Evolutionary conservation across 2,329 filamentous ascomycete species (phyloP), one percentile per base, ranked within the genome.

Genomic region (Colletotrichum caudatum): DNA sequence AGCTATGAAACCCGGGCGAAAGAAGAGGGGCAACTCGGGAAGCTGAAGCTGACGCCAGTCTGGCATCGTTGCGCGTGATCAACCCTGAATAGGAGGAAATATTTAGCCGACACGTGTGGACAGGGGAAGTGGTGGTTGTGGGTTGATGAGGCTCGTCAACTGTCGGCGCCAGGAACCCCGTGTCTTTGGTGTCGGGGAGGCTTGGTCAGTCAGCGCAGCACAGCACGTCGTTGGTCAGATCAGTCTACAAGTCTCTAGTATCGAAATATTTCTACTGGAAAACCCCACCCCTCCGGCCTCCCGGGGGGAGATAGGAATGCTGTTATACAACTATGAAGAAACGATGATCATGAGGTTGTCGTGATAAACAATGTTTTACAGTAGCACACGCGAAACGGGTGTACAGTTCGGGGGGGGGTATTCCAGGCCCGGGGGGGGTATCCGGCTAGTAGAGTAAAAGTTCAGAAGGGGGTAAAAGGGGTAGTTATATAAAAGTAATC

Each of bases 31-130:
- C 41, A n/a, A 44, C 12, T 71, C 48, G 67, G 56, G 33, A 35
- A 70, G 50, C 68, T 59, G 58, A 68, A 58, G 64, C 64, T 58
- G 44, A 53, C n/a, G 20, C 64, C 64, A 58, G 39, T 37, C 7
- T 35, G 18, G 23, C 9, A 23, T 51, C n/a, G 50, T 48, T 51
- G 57, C 57, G 57, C 64, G 44, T 62, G 41, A 71, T 62, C 57
- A 67, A 41, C n/a, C 48, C 35, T 18, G 44, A 29, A 46, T 53
- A 26, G 16, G 12, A 51, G 16, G 12, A 26, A 26, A 41, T 53
- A 51, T 69, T 63, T 44, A 23, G 48, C 46, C 64, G 41, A 62
- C 64, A 71, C 58, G 69, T 63, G 64, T 12, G 39, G 39, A 69
- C 51, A 68, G 23, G 65, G 53, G 54, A 58, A 59, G 35, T 26